These are phyloP conservation scores for Agaricus sinodeliciosus DNA, from an alignment of 768 basidiomycete species.

Conservation along the genomic window DNA sequence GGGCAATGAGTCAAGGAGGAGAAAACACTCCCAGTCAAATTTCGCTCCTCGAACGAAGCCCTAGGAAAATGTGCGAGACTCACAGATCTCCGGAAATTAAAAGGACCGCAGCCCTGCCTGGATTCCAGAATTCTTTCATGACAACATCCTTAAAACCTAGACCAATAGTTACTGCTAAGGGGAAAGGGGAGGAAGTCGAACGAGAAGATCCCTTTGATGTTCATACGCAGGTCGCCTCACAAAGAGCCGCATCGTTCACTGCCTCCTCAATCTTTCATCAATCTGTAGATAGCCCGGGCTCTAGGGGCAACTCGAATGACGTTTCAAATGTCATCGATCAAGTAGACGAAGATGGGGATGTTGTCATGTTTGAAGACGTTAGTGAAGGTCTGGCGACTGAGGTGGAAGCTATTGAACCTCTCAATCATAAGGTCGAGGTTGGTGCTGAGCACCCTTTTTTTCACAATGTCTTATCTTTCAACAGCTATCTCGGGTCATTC, in stretches of 20 bases:
- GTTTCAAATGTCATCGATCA: background rate
- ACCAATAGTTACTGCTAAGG: conserved; percentile 17
- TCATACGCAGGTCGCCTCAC: background rate
- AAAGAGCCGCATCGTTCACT: background rate
- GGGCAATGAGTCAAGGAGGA: conserved; percentile 18
- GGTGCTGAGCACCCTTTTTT: conserved; percentile 6
- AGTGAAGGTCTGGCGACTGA: conserved; percentile 25
- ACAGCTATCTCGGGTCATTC: conserved; percentile 55
- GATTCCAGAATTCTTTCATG: conserved; percentile 50
- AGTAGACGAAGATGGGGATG: conserved; percentile 25
- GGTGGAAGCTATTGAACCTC: conserved; percentile 27
- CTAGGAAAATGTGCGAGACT: conserved; percentile 13
- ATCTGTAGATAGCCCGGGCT: background rate
- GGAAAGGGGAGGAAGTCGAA: conserved; percentile 16
- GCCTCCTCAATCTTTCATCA: background rate
- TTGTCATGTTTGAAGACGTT: conserved; percentile 26
- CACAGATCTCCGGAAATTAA: conserved; percentile 29
- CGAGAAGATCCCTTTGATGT: conserved; percentile 12
- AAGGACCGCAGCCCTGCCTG: conserved; percentile 32
- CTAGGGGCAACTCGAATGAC: background rate
- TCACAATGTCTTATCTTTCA: background rate
- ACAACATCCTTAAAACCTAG: conserved; percentile 30
- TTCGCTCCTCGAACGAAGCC: background rate
- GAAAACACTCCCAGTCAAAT: conserved; percentile 28
- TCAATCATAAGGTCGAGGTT: conserved; percentile 56